A percentile compares a stretch with the other conserved stretches of the same genome.
Evolutionary conservation across 2,329 filamentous ascomycete species (phyloP).

Genomic region (Alternaria brassicicola): DNA sequence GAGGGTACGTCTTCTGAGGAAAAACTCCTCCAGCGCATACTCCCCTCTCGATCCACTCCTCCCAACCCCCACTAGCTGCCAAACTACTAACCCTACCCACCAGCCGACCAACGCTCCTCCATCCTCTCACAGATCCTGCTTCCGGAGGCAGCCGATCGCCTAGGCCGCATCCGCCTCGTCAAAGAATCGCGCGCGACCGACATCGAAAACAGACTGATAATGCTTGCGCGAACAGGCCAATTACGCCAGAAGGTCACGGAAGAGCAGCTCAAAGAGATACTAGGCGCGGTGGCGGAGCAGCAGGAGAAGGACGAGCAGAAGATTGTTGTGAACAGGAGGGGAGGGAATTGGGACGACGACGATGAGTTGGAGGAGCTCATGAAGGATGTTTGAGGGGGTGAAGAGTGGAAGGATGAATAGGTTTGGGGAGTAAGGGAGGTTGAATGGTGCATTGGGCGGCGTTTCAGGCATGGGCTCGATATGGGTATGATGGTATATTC

Average conservation of each 20-base stretch:
- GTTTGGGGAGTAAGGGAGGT: neutral
- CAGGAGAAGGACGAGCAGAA: constrained; percentile 68
- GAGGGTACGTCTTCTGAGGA: constrained; percentile 34
- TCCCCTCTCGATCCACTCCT: neutral
- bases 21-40: constrained; percentile 38
- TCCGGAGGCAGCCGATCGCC: constrained; percentile 88
- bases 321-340: constrained; percentile 84
- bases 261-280: constrained; percentile 87
- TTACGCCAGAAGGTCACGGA: constrained; percentile 87
- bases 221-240: constrained; percentile 87
- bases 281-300: constrained; percentile 80
- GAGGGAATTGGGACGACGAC: constrained; percentile 79
- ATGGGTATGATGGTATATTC: neutral
- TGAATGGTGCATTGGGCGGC: constrained; percentile 17
- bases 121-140: constrained; percentile 93
- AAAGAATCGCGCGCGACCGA: constrained; percentile 90
- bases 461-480: neutral
- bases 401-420: neutral
- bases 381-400: constrained; percentile 39
- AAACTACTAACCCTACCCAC: constrained; percentile 32
- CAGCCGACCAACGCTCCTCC: constrained; percentile 73
- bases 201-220: constrained; percentile 91
- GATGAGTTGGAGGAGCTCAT: constrained; percentile 68
- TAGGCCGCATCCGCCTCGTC: constrained; percentile 92
- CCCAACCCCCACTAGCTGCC: constrained; percentile 40